phyloP scores from a whole-genome alignment of 2,329 filamentous ascomycete genomes.

The Botryotinia narcissicola region DNA sequence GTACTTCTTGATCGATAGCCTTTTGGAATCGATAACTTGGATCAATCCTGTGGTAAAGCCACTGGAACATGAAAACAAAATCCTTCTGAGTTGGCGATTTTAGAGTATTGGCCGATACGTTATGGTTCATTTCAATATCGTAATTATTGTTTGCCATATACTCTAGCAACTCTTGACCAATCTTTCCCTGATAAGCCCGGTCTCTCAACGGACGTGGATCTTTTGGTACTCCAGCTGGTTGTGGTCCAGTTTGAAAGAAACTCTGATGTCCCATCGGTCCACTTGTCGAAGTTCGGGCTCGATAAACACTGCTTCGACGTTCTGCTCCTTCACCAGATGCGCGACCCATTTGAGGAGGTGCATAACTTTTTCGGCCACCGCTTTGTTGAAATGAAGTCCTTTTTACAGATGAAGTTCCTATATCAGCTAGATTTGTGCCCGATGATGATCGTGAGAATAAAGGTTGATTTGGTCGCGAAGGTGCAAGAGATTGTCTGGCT shows the following conservation, averaged over 20 bases:
- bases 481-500: slow-evolving; percentile 80
- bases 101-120: slow-evolving; percentile 83
- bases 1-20: slow-evolving; percentile 92
- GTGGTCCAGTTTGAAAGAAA: slow-evolving; percentile 87
- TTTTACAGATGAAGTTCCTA: slow-evolving; percentile 79
- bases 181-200: slow-evolving; percentile 72
- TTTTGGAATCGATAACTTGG: slow-evolving; percentile 92
- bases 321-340: slow-evolving; percentile 48
- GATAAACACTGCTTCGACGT: slow-evolving; percentile 80
- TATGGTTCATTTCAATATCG: slow-evolving; percentile 96
- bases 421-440: slow-evolving; percentile 73
- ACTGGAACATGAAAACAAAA: slow-evolving; percentile 97
- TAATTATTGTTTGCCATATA: slow-evolving; percentile 94
- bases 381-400: slow-evolving; percentile 75
- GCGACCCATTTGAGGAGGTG: slow-evolving; percentile 41
- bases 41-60: slow-evolving; percentile 94
- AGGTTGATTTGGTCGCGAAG: slow-evolving; percentile 79
- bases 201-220: slow-evolving; percentile 88
- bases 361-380: slow-evolving; percentile 58
- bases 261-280: slow-evolving; percentile 78
- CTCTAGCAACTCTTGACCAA: slow-evolving; percentile 86
- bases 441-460: slow-evolving; percentile 83
- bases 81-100: slow-evolving; percentile 97
- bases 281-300: slow-evolving; percentile 63
- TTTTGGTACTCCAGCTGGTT: slow-evolving; percentile 75